Percentiles rank a stretch among this genome's conserved stretches.
These are phyloP conservation scores for Mycosphaerelloides madeirae DNA, from an alignment of 2,329 filamentous ascomycete species.

Conservation along the genomic window DNA sequence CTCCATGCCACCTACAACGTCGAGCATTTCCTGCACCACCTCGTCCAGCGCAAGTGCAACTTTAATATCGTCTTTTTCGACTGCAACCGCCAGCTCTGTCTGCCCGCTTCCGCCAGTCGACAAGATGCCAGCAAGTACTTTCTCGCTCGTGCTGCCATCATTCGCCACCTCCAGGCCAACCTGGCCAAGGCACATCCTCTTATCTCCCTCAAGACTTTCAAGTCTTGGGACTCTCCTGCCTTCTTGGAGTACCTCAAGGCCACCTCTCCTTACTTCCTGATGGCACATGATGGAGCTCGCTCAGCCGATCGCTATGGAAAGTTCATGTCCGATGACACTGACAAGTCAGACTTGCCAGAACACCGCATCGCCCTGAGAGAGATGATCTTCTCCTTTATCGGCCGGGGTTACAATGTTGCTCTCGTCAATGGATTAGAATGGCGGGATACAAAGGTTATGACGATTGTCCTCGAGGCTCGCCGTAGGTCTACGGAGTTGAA, in stretches of 20 bases:
- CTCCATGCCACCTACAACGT: conserved; percentile 66
- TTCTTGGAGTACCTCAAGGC: conserved; percentile 54
- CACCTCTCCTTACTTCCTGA: conserved; percentile 60
- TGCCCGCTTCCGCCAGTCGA: conserved; percentile 42
- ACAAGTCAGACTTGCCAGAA: conserved; percentile 8
- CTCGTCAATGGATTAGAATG: conserved; percentile 61
- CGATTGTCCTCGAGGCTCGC: conserved; percentile 41
- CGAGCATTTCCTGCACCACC: conserved; percentile 59
- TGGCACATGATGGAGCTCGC: conserved; percentile 60
- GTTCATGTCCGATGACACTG: conserved; percentile 11
- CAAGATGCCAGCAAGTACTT: conserved; percentile 50
- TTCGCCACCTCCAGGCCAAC: conserved; percentile 56
- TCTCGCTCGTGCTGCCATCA: conserved; percentile 59
- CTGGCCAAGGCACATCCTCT: conserved; percentile 36
- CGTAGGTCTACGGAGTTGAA: conserved; percentile 9
- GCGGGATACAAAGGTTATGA: conserved; percentile 58
- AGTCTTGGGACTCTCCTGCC: conserved; percentile 42
- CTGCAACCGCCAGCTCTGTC: conserved; percentile 51
- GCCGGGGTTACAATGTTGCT: conserved; percentile 56
- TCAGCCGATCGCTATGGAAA: conserved; percentile 21
- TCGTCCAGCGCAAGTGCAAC: conserved; percentile 61
- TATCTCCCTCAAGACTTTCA: conserved; percentile 46
- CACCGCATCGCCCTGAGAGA: conserved; percentile 34
- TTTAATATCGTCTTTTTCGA: conserved; percentile 70
- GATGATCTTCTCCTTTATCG: conserved; percentile 54